Conservation (phyloP, 2,329 filamentous ascomycete species). For the Coniochaeta hoffmannii region DNA sequence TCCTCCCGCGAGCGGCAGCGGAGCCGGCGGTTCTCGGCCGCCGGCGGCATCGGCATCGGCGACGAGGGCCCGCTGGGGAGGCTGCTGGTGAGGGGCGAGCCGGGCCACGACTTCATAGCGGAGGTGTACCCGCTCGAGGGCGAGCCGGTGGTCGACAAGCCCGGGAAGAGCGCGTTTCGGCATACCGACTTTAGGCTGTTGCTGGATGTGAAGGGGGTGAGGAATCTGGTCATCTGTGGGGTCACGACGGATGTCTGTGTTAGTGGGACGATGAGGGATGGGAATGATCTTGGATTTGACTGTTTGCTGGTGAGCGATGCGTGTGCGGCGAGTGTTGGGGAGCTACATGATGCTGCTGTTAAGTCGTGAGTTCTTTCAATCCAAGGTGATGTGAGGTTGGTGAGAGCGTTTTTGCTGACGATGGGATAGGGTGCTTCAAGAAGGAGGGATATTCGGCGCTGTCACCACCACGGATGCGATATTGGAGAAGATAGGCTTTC, state of each 20-base stretch:
- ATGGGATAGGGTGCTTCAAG: constrained; percentile 16
- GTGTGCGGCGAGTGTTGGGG: constrained; percentile 18
- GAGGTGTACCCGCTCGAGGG: constrained; percentile 21
- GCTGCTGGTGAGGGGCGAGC: constrained; percentile 49
- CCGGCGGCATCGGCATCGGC: constrained; percentile 46
- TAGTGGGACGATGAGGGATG: constrained; percentile 24
- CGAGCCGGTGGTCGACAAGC: constrained; percentile 25
- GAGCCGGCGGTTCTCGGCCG: constrained; percentile 41
- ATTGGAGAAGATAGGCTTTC: neutral
- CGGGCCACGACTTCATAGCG: constrained; percentile 48
- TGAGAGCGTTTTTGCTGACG: neutral
- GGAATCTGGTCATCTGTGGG: constrained; percentile 22
- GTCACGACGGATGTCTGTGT: constrained; percentile 29
- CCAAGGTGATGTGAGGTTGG: neutral
- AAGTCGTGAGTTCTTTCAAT: constrained; percentile 4
- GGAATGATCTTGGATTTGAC: constrained; percentile 11
- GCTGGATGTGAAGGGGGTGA: constrained; percentile 21
- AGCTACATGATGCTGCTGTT: constrained; percentile 19
- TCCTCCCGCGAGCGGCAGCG: constrained; percentile 45
- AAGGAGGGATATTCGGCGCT: constrained; percentile 27
- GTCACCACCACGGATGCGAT: constrained; percentile 11
- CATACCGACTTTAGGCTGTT: constrained; percentile 29
- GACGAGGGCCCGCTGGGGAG: constrained; percentile 47
- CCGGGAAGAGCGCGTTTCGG: constrained; percentile 23
- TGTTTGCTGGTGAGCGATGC: constrained; percentile 17